These are phyloP conservation scores for Ceriops tagal DNA, from an alignment of 345 rosid species.

Conservation along the genomic window DNA sequence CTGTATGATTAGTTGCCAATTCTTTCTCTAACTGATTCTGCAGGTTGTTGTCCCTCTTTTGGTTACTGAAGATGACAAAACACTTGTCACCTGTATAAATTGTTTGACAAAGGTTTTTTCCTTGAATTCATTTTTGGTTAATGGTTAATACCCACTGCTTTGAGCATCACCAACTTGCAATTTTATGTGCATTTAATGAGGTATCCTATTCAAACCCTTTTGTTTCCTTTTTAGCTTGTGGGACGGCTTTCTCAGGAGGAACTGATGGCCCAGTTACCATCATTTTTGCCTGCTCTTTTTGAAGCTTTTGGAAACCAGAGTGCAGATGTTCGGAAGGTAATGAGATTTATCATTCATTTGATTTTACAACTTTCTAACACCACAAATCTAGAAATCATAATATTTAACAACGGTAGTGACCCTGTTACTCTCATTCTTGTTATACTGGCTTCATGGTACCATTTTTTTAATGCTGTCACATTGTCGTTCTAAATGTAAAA, in stretches of 20 bases:
- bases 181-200: background rate
- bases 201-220: constrained; percentile 9
- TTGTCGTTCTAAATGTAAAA: too few relatives aligned
- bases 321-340: constrained; percentile 98
- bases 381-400: background rate
- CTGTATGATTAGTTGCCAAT: background rate
- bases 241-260: constrained; percentile 92
- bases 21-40: constrained; percentile 14
- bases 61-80: constrained; percentile 91
- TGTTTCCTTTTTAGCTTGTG: constrained; percentile 60
- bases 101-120: constrained; percentile 84
- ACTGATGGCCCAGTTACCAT: constrained; percentile 69
- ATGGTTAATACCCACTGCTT: background rate
- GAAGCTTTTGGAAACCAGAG: constrained; percentile 98
- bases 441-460: background rate
- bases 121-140: background rate
- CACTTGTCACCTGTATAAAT: constrained; percentile 83
- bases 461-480: too few relatives aligned
- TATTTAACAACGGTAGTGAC: background rate
- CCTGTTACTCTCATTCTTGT: background rate
- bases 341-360: background rate
- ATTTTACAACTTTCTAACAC: background rate
- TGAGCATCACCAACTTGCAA: background rate
- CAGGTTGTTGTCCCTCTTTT: constrained; percentile 87
- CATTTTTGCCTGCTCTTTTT: constrained; percentile 88